Evolutionary conservation across 148 eudicot species (phyloP), one percentile per base, ranked within the genome.

Genomic region (Chenopodium berlandieri): DNA sequence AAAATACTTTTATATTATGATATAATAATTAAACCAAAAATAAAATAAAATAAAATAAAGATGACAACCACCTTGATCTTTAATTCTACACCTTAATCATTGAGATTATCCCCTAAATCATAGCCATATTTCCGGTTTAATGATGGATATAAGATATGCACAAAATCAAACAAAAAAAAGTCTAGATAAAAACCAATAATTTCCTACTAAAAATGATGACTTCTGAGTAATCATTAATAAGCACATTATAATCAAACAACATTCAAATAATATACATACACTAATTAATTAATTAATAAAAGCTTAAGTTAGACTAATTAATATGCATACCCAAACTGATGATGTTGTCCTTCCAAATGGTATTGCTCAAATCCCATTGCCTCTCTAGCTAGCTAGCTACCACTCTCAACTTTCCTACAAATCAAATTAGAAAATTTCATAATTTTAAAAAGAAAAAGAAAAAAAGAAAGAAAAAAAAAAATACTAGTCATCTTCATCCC

Each of bases 291-390:
- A 12, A 56, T 14, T 17, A 17, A 56, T 56, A 17, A 8, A 37
- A 76, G 70, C 75, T 81, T 71, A 85, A 78, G 58, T 27, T 81
- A 85, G 78, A 56, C 22, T 78, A 52, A 64, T 84, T 77, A 77
- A 77, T 75, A 65, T 84, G 75, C 81, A 84, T 78, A 78, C 56
- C 84, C 66, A 84, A 2, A 73, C 25, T 80, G 69, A 31, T 75
- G 40, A 47, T 81, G 34, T 47, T 77, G 72, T 77, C 34, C 72
- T 70, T 71, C 78, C 66, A 72, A 62, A 62, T 58, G 58, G 56
- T 58, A 72, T 22, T 56, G 62, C 62, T 56, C 17, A 17, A 2
- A 52, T 14, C 56, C 56, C 56, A 52, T 50, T 73, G 60, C 76
- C 60, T 23, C 60, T 73, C 25, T 78, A 75, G 64, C 40, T 56